phyloP scores from a whole-genome alignment of 129 eudicot species.

The Tagetes erecta region DNA sequence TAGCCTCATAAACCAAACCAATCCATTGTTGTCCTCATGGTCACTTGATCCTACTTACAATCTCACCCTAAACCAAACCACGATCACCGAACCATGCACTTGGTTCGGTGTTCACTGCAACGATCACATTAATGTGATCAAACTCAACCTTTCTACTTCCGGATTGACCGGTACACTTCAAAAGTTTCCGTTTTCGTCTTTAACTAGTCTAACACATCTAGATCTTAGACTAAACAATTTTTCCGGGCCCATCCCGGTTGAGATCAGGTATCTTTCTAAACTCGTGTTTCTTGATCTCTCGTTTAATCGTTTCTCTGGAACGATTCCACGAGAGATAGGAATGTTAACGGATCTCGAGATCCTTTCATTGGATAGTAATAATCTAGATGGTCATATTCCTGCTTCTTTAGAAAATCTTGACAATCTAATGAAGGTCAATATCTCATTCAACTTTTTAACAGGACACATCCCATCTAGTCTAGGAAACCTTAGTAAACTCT shows the following conservation, averaged over 20 bases:
- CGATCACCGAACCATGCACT: constrained; percentile 30
- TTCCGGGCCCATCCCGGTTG: constrained; percentile 27
- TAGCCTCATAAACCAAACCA: constrained; percentile 30
- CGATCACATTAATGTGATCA: constrained; percentile 7
- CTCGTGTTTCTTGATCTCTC: constrained; percentile 45
- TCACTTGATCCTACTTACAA: constrained; percentile 18
- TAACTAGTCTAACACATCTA: constrained; percentile 29
- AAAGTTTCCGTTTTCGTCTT: constrained; percentile 26
- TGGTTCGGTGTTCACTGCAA: constrained; percentile 47
- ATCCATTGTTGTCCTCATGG: constrained; percentile 35
- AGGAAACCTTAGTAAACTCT: constrained; percentile 26
- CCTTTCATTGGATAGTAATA: constrained; percentile 20
- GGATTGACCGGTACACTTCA: constrained; percentile 34
- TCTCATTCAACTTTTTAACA: constrained; percentile 22
- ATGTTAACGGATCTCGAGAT: constrained; percentile 9
- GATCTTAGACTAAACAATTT: constrained; percentile 27
- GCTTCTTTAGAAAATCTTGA: constrained; percentile 16
- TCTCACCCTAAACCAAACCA: constrained; percentile 18
- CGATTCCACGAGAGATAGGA: constrained; percentile 43
- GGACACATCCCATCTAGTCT: constrained; percentile 33
- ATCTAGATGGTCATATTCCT: constrained; percentile 19
- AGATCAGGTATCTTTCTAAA: constrained; percentile 30
- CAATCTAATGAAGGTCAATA: constrained; percentile 22
- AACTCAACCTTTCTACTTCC: constrained; percentile 29
- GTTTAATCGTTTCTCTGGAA: constrained; percentile 32